Conservation (phyloP, 768 basidiomycete genomes). For the Mycena filopes region DNA sequence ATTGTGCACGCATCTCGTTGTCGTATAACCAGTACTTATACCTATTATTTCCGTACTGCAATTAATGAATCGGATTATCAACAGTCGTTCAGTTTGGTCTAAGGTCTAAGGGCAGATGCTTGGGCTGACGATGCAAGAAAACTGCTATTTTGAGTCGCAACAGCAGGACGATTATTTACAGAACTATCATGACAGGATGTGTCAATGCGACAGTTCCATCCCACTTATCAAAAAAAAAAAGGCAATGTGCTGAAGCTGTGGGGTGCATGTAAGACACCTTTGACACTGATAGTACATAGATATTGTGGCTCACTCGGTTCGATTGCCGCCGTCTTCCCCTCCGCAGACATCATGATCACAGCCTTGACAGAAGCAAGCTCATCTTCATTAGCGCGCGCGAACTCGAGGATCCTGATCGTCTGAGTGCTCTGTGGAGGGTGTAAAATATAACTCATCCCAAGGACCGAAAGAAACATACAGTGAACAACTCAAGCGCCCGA, state of each 20-base stretch:
- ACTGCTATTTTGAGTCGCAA: no score
- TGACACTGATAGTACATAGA: no score
- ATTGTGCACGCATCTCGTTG: constrained; percentile 10
- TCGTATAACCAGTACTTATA: constrained; percentile 28
- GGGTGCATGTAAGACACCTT: no score
- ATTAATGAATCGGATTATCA: constrained; percentile 10
- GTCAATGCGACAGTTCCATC: no score
- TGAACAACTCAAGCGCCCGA: constrained; percentile 2
- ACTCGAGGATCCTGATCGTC: background rate
- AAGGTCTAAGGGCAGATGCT: no score
- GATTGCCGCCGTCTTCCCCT: background rate
- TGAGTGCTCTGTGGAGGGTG: background rate
- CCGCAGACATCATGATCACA: background rate
- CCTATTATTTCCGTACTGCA: constrained; percentile 33
- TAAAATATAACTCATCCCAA: background rate
- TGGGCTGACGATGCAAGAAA: no score
- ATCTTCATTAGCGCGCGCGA: background rate
- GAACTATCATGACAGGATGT: no score
- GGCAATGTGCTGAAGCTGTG: no score
- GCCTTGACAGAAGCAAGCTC: background rate
- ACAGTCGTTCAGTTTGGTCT: no score
- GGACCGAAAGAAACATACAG: background rate
- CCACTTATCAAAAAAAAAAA: no score
- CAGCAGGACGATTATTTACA: no score
- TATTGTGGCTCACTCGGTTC: no score